Evolutionary conservation across 768 basidiomycete species (phyloP).

Genomic region (Dictyophora rubrovolvata): DNA sequence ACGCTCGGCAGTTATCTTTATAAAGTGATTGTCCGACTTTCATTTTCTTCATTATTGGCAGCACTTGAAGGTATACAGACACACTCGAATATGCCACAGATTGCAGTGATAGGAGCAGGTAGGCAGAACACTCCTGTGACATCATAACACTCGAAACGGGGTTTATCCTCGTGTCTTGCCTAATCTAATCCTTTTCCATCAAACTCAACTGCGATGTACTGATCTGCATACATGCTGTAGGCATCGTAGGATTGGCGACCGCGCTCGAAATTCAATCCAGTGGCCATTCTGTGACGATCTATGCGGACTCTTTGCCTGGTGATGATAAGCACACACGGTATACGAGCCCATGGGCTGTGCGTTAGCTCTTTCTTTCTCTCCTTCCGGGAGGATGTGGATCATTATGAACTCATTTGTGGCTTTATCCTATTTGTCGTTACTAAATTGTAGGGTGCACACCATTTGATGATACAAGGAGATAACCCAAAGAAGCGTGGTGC

Average conservation of each 20-base stretch:
- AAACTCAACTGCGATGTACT: neutral
- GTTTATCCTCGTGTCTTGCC: neutral
- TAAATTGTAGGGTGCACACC: constrained; percentile 59
- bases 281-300: constrained; percentile 54
- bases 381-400: neutral
- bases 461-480: constrained; percentile 48
- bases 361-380: constrained; percentile 17
- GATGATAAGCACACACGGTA: constrained; percentile 68
- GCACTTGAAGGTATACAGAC: neutral
- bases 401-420: neutral
- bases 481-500: constrained; percentile 48
- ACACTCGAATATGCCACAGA: neutral
- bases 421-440: neutral
- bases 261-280: constrained; percentile 60
- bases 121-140: neutral
- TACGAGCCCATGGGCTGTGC: constrained; percentile 75
- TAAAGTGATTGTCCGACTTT: no score
- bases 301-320: constrained; percentile 62
- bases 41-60: no score
- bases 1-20: no score
- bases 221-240: constrained; percentile 27
- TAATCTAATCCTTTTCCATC: neutral
- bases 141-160: no score
- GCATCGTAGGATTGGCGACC: constrained; percentile 70
- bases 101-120: constrained; percentile 10